Evolutionary conservation across 495 filamentous ascomycete genomes (phyloP), one percentile per base, ranked within the genome.

Genomic region (Polyplosphaeria fusca): DNA sequence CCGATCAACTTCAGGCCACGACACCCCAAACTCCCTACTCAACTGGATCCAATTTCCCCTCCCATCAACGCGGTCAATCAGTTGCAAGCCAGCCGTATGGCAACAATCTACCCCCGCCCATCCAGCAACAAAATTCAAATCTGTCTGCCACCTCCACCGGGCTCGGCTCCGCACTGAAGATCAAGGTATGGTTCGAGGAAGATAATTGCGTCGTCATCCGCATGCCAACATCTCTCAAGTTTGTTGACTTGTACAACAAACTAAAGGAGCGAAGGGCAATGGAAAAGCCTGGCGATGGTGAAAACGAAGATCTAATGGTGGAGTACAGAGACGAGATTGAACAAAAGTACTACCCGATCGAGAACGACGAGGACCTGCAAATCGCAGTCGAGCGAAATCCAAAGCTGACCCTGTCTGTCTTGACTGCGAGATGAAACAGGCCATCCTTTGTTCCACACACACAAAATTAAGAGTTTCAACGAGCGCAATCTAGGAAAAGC

Each of bases 131-230:
- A 20, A 71, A 72, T 35, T 64, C 71, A 12, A 79, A 77, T 23
- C 71, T 73, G 14, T 84, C 82, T 3, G 65, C 76, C 32, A 78
- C 77, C 4, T 77, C 79, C 1, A 76, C 72, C 3, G 69, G 74
- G 30, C 70, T 66, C 37, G 52, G 55, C 74, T 54, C 63, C 1
- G 76, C 76, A 1, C 82, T 95, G 73, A 97, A 96, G 71, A 87
- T 98, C 68, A 98, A 98, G 73, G 85, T 96, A 32, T 72, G 69
- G 65, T 91, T 86, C 72, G 94, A 89, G 74, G 82, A 87, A 60
- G 87, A 93, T 63, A 91, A 96, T 60, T 78, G 91, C 55, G 91
- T 96, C 62, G 86, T 91, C 38, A 91, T 98, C 64, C 85, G 91
- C 39, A 86, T 97, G 35, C 88, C 92, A 2, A 78, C 76, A 3